A percentile compares a stretch with the other conserved stretches of the same genome.
phyloP scores from a whole-genome alignment of 192 early-diverging fungal species.

The Backusella mclennaniae region DNA sequence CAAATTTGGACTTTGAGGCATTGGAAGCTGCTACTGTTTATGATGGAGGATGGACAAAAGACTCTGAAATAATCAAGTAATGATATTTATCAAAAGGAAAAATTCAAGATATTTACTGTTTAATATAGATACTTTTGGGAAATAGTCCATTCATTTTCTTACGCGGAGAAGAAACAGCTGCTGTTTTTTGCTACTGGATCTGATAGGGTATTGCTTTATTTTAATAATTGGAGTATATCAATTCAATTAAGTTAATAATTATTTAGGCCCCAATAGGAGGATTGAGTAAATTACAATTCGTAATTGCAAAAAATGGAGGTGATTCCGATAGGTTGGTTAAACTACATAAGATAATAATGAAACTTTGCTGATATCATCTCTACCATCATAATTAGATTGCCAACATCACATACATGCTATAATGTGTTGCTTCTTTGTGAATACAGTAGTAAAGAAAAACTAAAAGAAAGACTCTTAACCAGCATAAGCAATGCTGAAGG shows the following conservation, averaged over 20 bases:
- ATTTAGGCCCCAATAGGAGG: constrained; percentile 74
- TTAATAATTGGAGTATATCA: not conserved
- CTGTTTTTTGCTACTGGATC: constrained; percentile 90
- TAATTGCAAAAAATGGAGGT: constrained; percentile 82
- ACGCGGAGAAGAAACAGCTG: constrained; percentile 84
- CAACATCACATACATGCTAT: constrained; percentile 93
- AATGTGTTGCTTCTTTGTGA: constrained; percentile 87
- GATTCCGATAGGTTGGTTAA: constrained; percentile 61
- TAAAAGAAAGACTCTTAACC: constrained; percentile 72
- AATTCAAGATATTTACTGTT: not conserved
- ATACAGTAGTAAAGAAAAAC: constrained; percentile 75
- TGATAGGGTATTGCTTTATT: constrained; percentile 61
- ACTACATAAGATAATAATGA: not conserved
- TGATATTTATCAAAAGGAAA: not conserved
- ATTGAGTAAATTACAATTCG: constrained; percentile 79
- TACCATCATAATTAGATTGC: constrained; percentile 54
- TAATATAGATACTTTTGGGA: constrained; percentile 74
- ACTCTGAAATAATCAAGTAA: constrained; percentile 63
- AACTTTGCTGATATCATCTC: not conserved
- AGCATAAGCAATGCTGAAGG: constrained; percentile 82
- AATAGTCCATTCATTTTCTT: constrained; percentile 75
- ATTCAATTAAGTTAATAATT: not conserved
- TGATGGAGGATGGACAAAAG: constrained; percentile 76
- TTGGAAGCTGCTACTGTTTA: constrained; percentile 79
- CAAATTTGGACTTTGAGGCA: constrained; percentile 80